phyloP scores from a whole-genome alignment of 1,284 basidiomycete species.

The Baeospora myosura region DNA sequence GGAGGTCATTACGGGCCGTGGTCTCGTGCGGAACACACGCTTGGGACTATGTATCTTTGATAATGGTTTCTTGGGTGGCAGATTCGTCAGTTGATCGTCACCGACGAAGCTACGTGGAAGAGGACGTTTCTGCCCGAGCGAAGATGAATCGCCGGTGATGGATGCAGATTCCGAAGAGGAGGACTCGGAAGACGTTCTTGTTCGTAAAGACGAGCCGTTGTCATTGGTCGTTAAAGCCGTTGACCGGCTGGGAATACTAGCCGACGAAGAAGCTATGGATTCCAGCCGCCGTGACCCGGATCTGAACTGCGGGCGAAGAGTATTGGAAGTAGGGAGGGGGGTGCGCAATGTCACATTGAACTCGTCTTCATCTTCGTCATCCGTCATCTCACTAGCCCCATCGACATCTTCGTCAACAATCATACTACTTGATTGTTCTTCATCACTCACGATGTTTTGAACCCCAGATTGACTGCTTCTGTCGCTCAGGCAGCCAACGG shows the following conservation, averaged over 20 bases:
- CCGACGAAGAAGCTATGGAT: constrained; percentile 30
- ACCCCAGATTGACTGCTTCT: constrained; percentile 23
- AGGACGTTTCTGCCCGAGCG: constrained; percentile 29
- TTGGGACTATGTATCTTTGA: not conserved
- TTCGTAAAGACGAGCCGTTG: constrained; percentile 36
- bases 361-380: constrained; percentile 47
- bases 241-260: constrained; percentile 30
- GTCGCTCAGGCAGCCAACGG: constrained; percentile 54
- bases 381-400: constrained; percentile 19
- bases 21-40: not conserved
- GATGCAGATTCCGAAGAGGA: constrained; percentile 27
- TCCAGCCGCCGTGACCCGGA: constrained; percentile 5
- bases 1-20: not conserved
- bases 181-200: constrained; percentile 39
- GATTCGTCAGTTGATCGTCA: too few relatives aligned
- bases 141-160: constrained; percentile 21
- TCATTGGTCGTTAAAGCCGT: constrained; percentile 41
- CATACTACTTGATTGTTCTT: constrained; percentile 11
- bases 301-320: constrained; percentile 18
- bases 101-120: constrained; percentile 12
- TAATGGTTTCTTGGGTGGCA: not conserved
- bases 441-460: constrained; percentile 12
- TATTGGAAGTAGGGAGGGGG: constrained; percentile 31
- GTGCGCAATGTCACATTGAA: constrained; percentile 63
- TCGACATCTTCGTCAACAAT: constrained; percentile 20